These are phyloP conservation scores for Cordyceps tenuipes DNA, from an alignment of 2,329 filamentous ascomycete genomes.

Conservation along the genomic window DNA sequence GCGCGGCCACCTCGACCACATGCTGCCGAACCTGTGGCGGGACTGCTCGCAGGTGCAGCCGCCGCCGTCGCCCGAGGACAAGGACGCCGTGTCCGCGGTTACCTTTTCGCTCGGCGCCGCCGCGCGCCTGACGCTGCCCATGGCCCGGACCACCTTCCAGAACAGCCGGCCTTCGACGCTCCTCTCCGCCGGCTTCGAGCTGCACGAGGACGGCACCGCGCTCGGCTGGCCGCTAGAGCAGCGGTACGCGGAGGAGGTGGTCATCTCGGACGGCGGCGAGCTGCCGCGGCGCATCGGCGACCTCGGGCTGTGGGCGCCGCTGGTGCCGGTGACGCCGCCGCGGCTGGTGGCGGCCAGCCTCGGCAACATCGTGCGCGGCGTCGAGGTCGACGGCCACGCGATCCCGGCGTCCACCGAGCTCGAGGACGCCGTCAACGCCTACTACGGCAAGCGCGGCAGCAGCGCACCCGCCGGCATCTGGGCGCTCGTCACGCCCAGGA, in stretches of 20 bases:
- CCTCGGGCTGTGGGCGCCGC: slow-evolving; percentile 31
- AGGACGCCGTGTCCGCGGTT: slow-evolving; percentile 32
- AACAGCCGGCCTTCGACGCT: slow-evolving; percentile 58
- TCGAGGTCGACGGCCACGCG: slow-evolving; percentile 40
- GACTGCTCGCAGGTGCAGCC: slow-evolving; percentile 10
- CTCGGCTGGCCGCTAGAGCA: slow-evolving; percentile 27
- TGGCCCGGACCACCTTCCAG: slow-evolving; percentile 72
- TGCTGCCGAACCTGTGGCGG: slow-evolving; percentile 41
- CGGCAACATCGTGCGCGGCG: slow-evolving; percentile 68
- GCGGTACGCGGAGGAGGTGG: slow-evolving; percentile 32
- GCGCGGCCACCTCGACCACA: slow-evolving; percentile 29
- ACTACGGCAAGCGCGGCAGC: slow-evolving; percentile 36
- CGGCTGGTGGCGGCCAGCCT: slow-evolving; percentile 57
- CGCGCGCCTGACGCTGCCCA: slow-evolving; percentile 45
- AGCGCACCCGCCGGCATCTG: slow-evolving; percentile 50
- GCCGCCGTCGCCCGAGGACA: slow-evolving; percentile 21
- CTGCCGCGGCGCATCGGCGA: slow-evolving; percentile 17
- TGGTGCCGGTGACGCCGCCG: slow-evolving; percentile 56
- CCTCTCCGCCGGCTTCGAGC: slow-evolving; percentile 27
- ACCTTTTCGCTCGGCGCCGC: slow-evolving; percentile 32
- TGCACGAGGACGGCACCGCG: slow-evolving; percentile 15
- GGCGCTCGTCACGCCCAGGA: slow-evolving; percentile 56
- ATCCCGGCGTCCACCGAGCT: slow-evolving; percentile 64
- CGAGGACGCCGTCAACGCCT: slow-evolving; percentile 53
- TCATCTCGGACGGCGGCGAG: slow-evolving; percentile 17